Evolutionary conservation across 163 green algal genomes (phyloP), one percentile per base, ranked within the genome.

Genomic region (Chlorella variabilis): DNA sequence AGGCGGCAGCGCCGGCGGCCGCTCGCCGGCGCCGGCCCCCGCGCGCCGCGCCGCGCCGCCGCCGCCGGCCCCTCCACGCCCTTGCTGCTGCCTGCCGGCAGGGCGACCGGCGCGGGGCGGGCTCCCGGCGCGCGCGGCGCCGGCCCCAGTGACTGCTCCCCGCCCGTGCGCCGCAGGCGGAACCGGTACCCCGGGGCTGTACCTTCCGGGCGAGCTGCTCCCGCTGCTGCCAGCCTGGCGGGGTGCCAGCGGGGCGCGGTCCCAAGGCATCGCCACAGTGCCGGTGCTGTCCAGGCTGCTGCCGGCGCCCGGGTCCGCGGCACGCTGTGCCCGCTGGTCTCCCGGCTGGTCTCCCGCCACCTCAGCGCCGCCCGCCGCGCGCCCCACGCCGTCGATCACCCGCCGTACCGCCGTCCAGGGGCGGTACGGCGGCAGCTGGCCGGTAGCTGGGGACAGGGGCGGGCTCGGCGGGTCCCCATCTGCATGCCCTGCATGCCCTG

Each of bases 361-460:
- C 4, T 66, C 23, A 18, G 58, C 33, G n/a, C 21, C 58, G 65
- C 66, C 39, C 38, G 21, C 39, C 66, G 56, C 38, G 38, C 39
- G 66, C 66, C 66, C 66, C 41, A 74, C n/a, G 27, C 39, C 66
- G 5, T 74, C 66, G 18, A 73, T 73, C 65, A 73, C 65, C 36
- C 38, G 36, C 36, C 65, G 36, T 36, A 73, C 65, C 7, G 38
- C 65, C 0, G 65, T 51, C 65, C 65, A 73, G 65, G 65, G 65
- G 34, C 65, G 65, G 38, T 73, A 56, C 18, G 65, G 25, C 6
- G 65, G 38, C 38, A 20, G 38, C 36, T 54, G 23, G 38, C 65
- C 54, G 38, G 65, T 4, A 38, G 9, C 18, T 48, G 62, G 25
- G 4, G 62, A 27, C 29, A 69, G 29, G 41, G 1, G 29, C n/a